Base-by-base conservation (phyloP, 1,284 basidiomycete genomes). In the Boletus smithii region DNA sequence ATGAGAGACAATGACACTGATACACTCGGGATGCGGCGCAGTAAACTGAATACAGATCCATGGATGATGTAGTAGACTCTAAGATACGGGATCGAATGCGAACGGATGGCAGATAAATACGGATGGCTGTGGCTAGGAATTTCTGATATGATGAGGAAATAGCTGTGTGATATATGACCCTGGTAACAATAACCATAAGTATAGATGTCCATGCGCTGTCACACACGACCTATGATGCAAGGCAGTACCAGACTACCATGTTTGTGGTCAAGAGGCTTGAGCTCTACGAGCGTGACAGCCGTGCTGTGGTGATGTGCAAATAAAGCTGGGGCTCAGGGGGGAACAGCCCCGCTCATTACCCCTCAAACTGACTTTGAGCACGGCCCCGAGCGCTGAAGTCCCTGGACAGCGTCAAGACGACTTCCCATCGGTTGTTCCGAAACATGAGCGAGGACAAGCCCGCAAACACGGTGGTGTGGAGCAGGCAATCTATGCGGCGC, bases 381-480 rank as follows among this genome's bases (percentile, higher is more conserved):
- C 45, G 60, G 2, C 17, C 26, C 8, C 14, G 49, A 0, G 51
- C 48, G 13, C 51, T 13, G 17, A 62, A 60, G 49, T 60, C 53
- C 41, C 62, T 61, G 8, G 68, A 63, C 35, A 79, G 60, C 41
- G 75, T 74, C 59, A 80, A 50, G 41, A 80, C 70, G 54, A 54
- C 62, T 7, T 62, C 61, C 57, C 72, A 76, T 5, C 67, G 66
- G 36, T 64, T 60, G 5, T 67, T 65, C 26, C 54, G 58, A 18
- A 66, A 65, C 36, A 65, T 53, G 31, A 67, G 68, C 8, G 67
- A 58, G 14, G 75, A 69, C 24, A 81, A 60, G 11, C 79, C 79
- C n/a, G 68, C 76, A 42, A 80, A 81, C 24, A 64, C 49, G 4
- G 71, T 74, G 44, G 76, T 75, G 38, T 66, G 60, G 16, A 75